These are phyloP conservation scores for Microthyrium microscopicum DNA, from an alignment of 2,329 filamentous ascomycete genomes.

Conservation along the genomic window DNA sequence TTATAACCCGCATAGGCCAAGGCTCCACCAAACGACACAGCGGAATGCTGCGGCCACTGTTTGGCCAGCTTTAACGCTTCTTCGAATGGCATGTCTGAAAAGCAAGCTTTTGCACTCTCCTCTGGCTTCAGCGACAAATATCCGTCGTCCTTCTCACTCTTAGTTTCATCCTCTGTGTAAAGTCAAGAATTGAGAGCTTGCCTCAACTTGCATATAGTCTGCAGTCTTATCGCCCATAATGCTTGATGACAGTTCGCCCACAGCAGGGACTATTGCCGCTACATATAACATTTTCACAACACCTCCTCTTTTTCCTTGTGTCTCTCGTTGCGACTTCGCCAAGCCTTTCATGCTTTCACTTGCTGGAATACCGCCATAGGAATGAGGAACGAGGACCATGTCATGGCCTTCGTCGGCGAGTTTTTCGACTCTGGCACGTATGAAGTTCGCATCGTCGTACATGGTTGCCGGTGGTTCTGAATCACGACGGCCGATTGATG, in stretches of 20 bases:
- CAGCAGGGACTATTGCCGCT: slow-evolving; percentile 5
- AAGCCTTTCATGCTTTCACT: slow-evolving; percentile 17
- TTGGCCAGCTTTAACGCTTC: slow-evolving; percentile 10
- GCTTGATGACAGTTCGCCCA: not conserved
- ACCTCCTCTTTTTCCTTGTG: slow-evolving; percentile 17
- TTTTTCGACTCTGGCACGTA: slow-evolving; percentile 12
- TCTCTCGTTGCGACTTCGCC: slow-evolving; percentile 13
- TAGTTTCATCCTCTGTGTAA: not conserved
- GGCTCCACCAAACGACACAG: slow-evolving; percentile 17
- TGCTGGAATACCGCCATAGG: slow-evolving; percentile 19
- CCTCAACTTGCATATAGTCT: slow-evolving; percentile 2
- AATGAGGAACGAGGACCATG: slow-evolving; percentile 19
- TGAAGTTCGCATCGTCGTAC: slow-evolving; percentile 17
- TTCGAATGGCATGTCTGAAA: slow-evolving; percentile 11
- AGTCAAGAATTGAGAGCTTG: not conserved
- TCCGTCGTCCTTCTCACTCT: too few relatives aligned
- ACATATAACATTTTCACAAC: slow-evolving; percentile 15
- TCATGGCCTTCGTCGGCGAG: slow-evolving; percentile 18
- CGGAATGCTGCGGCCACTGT: slow-evolving; percentile 17
- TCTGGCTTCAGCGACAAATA: not conserved
- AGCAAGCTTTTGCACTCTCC: slow-evolving; percentile 7
- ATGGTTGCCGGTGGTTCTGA: slow-evolving; percentile 10
- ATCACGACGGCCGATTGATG: slow-evolving; percentile 7
- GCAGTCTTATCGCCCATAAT: slow-evolving; percentile 1
- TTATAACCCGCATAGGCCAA: slow-evolving; percentile 26